These are phyloP conservation scores for Balakata baccata DNA, from an alignment of 345 rosid species.

Conservation along the genomic window DNA sequence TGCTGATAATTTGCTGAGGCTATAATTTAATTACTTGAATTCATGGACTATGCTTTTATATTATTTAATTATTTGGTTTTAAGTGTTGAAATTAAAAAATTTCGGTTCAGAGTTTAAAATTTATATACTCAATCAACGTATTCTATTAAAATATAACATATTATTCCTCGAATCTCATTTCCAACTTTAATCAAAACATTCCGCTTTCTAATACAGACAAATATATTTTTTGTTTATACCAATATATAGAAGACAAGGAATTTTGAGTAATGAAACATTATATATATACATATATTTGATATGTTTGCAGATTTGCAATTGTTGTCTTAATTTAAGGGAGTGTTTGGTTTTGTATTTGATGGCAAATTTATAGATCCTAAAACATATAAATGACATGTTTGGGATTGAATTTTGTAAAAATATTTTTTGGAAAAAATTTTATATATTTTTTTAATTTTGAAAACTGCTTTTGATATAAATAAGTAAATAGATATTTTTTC, in stretches of 20 bases:
- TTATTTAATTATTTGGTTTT: background rate
- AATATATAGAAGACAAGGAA: background rate
- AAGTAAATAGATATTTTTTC: no score
- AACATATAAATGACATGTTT: no score
- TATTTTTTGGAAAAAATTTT: no score
- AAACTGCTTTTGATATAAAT: no score
- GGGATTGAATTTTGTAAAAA: no score
- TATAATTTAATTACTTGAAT: background rate
- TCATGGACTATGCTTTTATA: background rate
- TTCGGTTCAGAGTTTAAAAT: no score
- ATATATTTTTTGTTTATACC: background rate
- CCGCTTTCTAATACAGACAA: conserved; percentile 8
- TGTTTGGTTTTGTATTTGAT: background rate
- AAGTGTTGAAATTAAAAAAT: no score
- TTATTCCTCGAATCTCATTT: conserved; percentile 17
- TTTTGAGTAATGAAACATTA: background rate
- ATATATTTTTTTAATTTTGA: no score
- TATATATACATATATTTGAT: background rate
- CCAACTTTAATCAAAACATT: conserved; percentile 6
- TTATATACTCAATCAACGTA: no score
- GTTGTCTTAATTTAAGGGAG: background rate
- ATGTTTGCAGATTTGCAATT: background rate
- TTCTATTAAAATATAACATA: background rate
- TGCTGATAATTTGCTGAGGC: conserved; percentile 15
- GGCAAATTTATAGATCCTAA: background rate